Base-by-base conservation (phyloP, 2,329 filamentous ascomycete genomes). In the Aspergillus versicolor region DNA sequence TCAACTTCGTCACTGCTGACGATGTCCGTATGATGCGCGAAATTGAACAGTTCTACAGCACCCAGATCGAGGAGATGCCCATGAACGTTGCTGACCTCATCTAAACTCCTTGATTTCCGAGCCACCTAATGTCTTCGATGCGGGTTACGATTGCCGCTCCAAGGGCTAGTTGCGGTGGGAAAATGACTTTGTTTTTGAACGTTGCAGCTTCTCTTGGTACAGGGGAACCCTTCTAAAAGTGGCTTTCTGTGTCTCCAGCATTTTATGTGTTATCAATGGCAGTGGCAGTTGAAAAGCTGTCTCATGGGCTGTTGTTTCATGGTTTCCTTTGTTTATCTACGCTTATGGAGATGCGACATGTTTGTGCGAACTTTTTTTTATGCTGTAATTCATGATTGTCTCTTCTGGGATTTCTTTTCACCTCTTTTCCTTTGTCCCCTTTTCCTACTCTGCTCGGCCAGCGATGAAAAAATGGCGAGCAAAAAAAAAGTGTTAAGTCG, bases 31-130 rank as follows among this genome's bases (percentile, higher is more conserved):
- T 99, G 91, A 95, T 99, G 91, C 88, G 94, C 78, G 94, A 99
- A 81, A 99, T 99, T 71, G 94, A 99, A 81, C 91, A 97, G 83
- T 99, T 97, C 87, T 99, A 99, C 89, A 96, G 91, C 87, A 99
- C 94, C 79, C 94, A 99, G 84, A 97, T 99, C 69, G 94, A 99
- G 83, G 94, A 99, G 87, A 99, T 99, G 94, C 94, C 94, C 75
- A 97, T 99, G 94, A 88, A 88, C 79, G 86, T 88, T 78, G 84
- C 84, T 74, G 82, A 77, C 63, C 75, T 77, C 63, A 77, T 77
- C 71, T 77, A 77, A 77, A 72, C 62, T 50, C 59, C 62, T 58
- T 67, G 63, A 64, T 58, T 51, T 63, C 59, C 63, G 58, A 59
- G 56, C 58, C 58, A 56, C 62, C 64, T 67, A 64, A 70, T 67